Conservation (phyloP, 495 filamentous ascomycete genomes). For the Daldinia loculata region DNA sequence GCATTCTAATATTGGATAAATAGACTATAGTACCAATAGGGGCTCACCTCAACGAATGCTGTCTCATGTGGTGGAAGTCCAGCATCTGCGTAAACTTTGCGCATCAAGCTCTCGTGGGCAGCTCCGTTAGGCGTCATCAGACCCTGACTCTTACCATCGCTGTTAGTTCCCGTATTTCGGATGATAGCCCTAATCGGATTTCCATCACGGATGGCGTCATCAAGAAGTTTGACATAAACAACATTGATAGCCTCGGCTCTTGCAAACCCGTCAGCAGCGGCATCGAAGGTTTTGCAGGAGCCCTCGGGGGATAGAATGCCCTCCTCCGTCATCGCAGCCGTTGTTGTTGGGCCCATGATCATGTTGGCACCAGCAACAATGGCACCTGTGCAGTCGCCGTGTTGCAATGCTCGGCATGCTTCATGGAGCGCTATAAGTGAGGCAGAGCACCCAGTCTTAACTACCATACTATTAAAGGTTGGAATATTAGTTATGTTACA, state of each 20-base stretch:
- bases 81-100: neutral
- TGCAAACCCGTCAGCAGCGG: conserved; percentile 50
- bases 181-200: conserved; percentile 65
- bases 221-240: conserved; percentile 58
- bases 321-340: neutral
- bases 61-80: neutral
- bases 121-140: conserved; percentile 56
- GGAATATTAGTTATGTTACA: neutral
- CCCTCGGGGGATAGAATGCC: conserved; percentile 4
- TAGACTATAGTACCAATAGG: neutral
- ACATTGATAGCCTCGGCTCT: conserved; percentile 47
- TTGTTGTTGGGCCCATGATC: conserved; percentile 47
- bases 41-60: neutral
- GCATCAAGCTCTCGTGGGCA: conserved; percentile 60
- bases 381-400: conserved; percentile 49
- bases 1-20: conserved; percentile 34
- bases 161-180: conserved; percentile 55
- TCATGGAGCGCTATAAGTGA: conserved; percentile 61
- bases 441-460: conserved; percentile 62
- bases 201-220: conserved; percentile 59
- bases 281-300: conserved; percentile 43
- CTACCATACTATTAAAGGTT: conserved; percentile 38
- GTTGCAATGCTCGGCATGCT: conserved; percentile 53
- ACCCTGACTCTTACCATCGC: conserved; percentile 52
- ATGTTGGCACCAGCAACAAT: conserved; percentile 56